Evolutionary conservation across 1,139 yeast species (phyloP).

Genomic region (Meyerozyma guilliermondii): DNA sequence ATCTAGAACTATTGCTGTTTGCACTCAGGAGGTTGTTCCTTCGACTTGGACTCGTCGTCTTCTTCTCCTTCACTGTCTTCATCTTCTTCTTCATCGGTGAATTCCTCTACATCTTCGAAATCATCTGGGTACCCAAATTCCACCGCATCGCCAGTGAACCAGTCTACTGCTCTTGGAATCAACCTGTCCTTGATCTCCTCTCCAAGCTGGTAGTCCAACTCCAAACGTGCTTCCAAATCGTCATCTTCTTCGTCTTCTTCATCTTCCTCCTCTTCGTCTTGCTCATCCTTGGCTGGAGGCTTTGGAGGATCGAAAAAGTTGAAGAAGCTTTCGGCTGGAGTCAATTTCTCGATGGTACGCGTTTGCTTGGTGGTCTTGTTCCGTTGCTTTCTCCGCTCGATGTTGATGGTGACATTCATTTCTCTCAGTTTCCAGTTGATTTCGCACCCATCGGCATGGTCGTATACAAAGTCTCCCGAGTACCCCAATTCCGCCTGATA

Average conservation of each 20-base stretch:
- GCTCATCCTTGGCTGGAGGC: constrained; percentile 52
- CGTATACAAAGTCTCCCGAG: constrained; percentile 94
- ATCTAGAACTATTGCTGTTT: constrained; percentile 50
- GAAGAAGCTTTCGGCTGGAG: constrained; percentile 92
- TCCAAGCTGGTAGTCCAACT: constrained; percentile 91
- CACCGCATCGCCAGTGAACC: constrained; percentile 98
- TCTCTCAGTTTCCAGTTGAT: constrained; percentile 84
- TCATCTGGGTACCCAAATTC: constrained; percentile 47
- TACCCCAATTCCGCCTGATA: constrained; percentile 94
- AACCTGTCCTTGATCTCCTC: constrained; percentile 94
- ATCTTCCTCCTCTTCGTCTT: constrained; percentile 33
- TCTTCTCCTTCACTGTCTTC: constrained; percentile 37
- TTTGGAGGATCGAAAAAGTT: constrained; percentile 93
- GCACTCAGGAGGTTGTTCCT: constrained; percentile 80
- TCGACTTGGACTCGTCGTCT: constrained; percentile 44
- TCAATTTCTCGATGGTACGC: constrained; percentile 89
- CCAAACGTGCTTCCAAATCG: constrained; percentile 79
- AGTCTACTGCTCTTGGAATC: constrained; percentile 93
- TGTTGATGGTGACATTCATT: constrained; percentile 73
- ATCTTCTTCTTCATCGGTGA: constrained; percentile 43
- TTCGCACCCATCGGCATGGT: constrained; percentile 89
- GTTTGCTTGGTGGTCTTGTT: constrained; percentile 97
- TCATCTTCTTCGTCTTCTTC: constrained; percentile 63
- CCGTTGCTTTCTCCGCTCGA: constrained; percentile 96
- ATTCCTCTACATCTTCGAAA: constrained; percentile 45